phyloP scores from a whole-genome alignment of 352 stramenopile species.

The Phytophthora sojae region DNA sequence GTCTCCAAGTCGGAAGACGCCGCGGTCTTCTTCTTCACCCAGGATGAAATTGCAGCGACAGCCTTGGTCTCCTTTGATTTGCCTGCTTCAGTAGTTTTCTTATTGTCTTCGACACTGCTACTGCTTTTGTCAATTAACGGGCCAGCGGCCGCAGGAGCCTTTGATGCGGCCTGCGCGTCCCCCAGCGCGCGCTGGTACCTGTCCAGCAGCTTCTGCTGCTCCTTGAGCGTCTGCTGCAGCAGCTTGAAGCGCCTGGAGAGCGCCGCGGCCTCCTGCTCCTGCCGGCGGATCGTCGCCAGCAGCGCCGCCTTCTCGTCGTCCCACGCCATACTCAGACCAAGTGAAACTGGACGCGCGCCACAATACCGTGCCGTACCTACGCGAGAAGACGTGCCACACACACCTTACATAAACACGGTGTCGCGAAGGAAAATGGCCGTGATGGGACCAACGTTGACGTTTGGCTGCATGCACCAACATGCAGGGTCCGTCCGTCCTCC shows the following conservation, averaged over 20 bases:
- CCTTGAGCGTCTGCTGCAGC: conserved; percentile 63
- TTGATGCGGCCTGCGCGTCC: neutral
- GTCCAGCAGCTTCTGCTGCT: conserved; percentile 80
- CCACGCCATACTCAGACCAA: conserved; percentile 45
- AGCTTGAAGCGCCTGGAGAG: conserved; percentile 69
- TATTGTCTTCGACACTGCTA: conserved; percentile 1
- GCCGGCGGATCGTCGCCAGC: conserved; percentile 52
- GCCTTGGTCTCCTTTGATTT: neutral
- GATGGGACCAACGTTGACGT: neutral
- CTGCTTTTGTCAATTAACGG: conserved; percentile 20
- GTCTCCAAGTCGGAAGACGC: neutral
- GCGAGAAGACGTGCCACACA: neutral
- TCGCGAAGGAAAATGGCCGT: neutral
- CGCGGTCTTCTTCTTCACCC: conserved; percentile 28
- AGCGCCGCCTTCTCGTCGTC: conserved; percentile 50
- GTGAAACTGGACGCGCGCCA: conserved; percentile 24
- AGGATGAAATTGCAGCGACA: neutral
- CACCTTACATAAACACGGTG: neutral
- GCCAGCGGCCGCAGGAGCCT: neutral
- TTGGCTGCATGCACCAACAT: neutral
- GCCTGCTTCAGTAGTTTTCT: neutral
- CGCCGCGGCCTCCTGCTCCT: conserved; percentile 47
- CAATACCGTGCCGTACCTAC: neutral
- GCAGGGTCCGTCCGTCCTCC: too few relatives aligned
- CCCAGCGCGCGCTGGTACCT: conserved; percentile 63